Base-by-base conservation (phyloP, 768 basidiomycete genomes). In the Panus rudis region DNA sequence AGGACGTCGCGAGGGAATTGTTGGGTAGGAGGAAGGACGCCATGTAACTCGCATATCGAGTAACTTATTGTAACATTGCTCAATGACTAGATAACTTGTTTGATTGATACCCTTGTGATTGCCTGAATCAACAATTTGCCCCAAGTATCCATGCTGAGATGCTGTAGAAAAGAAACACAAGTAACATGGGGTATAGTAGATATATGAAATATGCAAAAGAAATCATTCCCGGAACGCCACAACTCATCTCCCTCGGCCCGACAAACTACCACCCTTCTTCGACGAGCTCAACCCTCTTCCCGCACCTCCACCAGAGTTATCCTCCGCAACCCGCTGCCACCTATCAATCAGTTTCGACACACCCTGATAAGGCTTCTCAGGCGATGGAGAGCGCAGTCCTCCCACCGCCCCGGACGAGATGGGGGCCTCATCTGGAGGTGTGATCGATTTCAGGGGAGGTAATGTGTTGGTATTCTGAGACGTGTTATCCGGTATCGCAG, bases 341-440 rank as follows among this genome's bases (percentile, higher is more conserved):
- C 90, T 78, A 57, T 88, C 85, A 50, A 92, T 91, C 26, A 92
- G 69, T 63, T 74, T 85, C 22, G 86, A 82, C 33, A 92, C 89
- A 27, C 89, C 89, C 55, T 79, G 81, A 60, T 81, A 92, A 24
- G 84, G 82, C 42, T 73, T 71, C 56, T 92, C 88, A 6, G 85
- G 84, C 7, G 84, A 82, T 4, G 84, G 68, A 12, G 84, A 70
- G 12, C 72, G 70, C 17, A 52, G 39, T 14, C 38, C 32, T 1
- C 42, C 40, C 11, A 22, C 39, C 39, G n/a, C n/a, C 22, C 8
- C 8, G n/a, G 39, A 8, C 20, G 39, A 37, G 35, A 20, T 37
- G 11, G 35, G 12, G 12, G n/a, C n/a, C n/a, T n/a, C n/a, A n/a
- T n/a, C n/a, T n/a, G n/a, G n/a, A n/a, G n/a, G n/a, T n/a, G n/a